Evolutionary conservation across 805 yeast genomes (phyloP).

Genomic region (Crinitomyces ghanaensis): DNA sequence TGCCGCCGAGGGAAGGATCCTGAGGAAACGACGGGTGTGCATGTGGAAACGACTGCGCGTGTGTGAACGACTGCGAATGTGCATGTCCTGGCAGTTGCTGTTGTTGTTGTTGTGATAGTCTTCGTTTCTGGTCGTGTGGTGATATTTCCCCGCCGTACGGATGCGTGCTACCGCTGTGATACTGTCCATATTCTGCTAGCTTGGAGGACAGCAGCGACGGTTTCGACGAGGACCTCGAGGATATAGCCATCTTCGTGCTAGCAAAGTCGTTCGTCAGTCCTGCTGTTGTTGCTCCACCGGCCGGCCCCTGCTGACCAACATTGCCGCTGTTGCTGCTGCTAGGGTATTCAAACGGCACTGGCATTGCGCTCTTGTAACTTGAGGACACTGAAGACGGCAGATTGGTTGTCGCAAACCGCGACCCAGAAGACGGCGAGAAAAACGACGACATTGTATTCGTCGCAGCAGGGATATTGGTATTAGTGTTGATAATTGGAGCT

Average conservation of each 20-base stretch:
- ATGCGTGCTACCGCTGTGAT: too few species aligned
- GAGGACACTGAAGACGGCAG: constrained; percentile 21
- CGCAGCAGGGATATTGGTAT: too few species aligned
- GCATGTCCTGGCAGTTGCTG: too few species aligned
- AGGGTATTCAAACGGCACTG: constrained; percentile 3
- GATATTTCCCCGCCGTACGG: too few species aligned
- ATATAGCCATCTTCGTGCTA: constrained; percentile 4
- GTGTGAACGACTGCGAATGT: too few species aligned
- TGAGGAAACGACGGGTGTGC: not conserved
- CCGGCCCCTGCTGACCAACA: not conserved
- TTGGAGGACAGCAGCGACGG: too few species aligned
- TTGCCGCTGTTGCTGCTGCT: not conserved
- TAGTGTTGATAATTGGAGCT: too few species aligned
- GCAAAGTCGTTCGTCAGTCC: not conserved
- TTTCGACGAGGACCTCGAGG: constrained; percentile 3
- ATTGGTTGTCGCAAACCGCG: constrained; percentile 19
- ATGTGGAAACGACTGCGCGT: constrained; percentile 5
- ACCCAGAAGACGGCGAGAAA: constrained; percentile 19
- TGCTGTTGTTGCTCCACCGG: too few species aligned
- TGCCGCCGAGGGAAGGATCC: not conserved
- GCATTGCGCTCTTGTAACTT: constrained; percentile 18
- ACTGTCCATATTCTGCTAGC: not conserved
- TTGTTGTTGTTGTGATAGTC: too few species aligned
- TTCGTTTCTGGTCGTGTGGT: too few species aligned
- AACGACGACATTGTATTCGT: constrained; percentile 16